Percentiles rank a stretch among this genome's conserved stretches.
Evolutionary conservation across 2,329 filamentous ascomycete species (phyloP).

Genomic region (Davidsoniella virescens): DNA sequence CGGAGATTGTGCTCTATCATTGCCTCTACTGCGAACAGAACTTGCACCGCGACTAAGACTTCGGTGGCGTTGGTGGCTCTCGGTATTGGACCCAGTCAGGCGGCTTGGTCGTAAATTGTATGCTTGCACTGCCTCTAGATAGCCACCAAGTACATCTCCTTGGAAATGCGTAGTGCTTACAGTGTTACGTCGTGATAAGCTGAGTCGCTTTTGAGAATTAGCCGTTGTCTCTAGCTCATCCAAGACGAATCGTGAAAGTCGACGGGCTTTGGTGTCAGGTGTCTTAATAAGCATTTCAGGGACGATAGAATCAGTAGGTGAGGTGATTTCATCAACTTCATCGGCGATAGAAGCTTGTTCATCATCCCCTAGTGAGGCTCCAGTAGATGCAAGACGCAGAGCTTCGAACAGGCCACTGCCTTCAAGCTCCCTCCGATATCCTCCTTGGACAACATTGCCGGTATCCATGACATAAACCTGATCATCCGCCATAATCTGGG

Average conservation of each 20-base stretch:
- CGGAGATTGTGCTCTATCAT: too few species aligned
- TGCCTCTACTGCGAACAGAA: too few species aligned
- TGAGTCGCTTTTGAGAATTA: not conserved
- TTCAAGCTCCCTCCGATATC: not conserved
- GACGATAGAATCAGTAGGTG: not conserved
- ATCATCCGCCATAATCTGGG: slow-evolving; percentile 55
- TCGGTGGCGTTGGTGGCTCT: too few species aligned
- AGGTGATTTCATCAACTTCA: not conserved
- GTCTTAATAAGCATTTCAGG: not conserved
- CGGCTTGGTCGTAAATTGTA: too few species aligned
- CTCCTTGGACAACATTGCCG: slow-evolving; percentile 44
- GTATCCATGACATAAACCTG: slow-evolving; percentile 67
- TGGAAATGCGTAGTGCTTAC: not conserved
- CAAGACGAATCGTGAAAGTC: not conserved
- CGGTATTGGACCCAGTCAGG: too few species aligned
- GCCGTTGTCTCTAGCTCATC: not conserved
- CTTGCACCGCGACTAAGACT: too few species aligned
- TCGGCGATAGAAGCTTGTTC: too few species aligned
- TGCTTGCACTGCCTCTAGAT: too few species aligned
- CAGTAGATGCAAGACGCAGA: too few species aligned
- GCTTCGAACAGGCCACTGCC: too few species aligned
- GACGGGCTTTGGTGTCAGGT: not conserved
- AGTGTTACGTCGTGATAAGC: not conserved
- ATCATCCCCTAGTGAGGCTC: too few species aligned
- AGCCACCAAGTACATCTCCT: too few species aligned